Evolutionary conservation across 768 basidiomycete species (phyloP), one percentile per base, ranked within the genome.

Genomic region (Pisolithus tinctorius): DNA sequence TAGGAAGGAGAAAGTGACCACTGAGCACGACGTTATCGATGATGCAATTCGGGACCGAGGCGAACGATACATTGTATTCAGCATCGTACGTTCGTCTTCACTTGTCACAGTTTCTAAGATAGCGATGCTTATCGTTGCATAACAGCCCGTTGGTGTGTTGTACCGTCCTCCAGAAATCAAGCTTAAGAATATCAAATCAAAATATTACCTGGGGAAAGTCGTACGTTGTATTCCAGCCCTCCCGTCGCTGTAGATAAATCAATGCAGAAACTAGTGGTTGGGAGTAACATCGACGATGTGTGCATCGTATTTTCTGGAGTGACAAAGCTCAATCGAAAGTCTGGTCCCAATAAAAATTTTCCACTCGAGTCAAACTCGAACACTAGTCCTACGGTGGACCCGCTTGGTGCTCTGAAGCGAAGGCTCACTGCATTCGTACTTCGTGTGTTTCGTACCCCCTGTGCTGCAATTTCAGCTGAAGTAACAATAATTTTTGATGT

Each of bases 181-280:
- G 69, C 71, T 96, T 53, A 87, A 86, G 70, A 96, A 96, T 68
- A 78, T 89, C n/a, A 80, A 81, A 56, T 73, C 80, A 20, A 89
- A 88, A 58, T 88, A 96, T 66, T 98, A 94, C 68, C 78, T 96
- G 71, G 94, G 94, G 45, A 91, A 91, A 67, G 92, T 94, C 20
- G 87, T 86, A 59, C 43, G 82, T 69, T 51, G 8, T 23, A 31
- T 26, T 37, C 45, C 2, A 14, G 7, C 20, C 26, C 16, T 25
- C 48, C 31, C 16, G 14, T 4, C 11, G 37, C 39, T 20, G 48
- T 47, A 49, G 23, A 53, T 25, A 56, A n/a, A 5, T 49, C 20
- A 11, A 14, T 38, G 25, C 61, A 88, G 85, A 88, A 80, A 78
- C 75, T 97, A 31, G 83, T 97, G 41, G 93, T 93, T n/a, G 82